phyloP scores from a whole-genome alignment of 2,329 filamentous ascomycete genomes.

The Calonectria honghensis region DNA sequence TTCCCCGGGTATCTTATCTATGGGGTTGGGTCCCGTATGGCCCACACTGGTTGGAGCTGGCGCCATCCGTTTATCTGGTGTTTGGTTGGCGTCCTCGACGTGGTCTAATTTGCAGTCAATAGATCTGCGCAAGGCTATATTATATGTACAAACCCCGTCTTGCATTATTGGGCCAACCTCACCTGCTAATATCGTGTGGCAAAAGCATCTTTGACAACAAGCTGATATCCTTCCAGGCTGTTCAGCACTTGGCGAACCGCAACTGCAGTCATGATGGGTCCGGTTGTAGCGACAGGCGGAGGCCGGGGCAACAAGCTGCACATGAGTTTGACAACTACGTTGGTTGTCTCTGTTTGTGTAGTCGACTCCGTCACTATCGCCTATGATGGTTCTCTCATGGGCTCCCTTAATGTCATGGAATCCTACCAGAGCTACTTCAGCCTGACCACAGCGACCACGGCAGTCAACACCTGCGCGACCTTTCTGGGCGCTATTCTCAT shows the following conservation, averaged over 20 bases:
- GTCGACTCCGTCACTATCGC: constrained; percentile 21
- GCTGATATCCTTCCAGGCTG: too few species aligned
- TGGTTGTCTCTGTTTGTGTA: constrained; percentile 15
- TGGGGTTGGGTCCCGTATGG: not conserved
- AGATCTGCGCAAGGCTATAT: not conserved
- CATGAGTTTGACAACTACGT: constrained; percentile 10
- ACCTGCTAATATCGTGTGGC: too few species aligned
- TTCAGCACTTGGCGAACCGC: not conserved
- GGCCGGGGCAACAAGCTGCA: not conserved
- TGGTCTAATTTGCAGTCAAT: not conserved
- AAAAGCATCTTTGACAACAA: too few species aligned
- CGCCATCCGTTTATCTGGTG: not conserved
- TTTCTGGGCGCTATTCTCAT: constrained; percentile 33
- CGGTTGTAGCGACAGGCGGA: not conserved
- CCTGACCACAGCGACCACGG: constrained; percentile 38
- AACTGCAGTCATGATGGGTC: not conserved
- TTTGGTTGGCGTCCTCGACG: not conserved
- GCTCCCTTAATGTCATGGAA: constrained; percentile 33
- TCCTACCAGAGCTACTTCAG: constrained; percentile 37
- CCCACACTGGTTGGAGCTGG: not conserved
- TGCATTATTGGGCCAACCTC: too few species aligned
- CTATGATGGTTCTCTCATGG: constrained; percentile 24
- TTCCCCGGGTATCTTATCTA: constrained; percentile 15
- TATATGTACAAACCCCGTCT: not conserved
- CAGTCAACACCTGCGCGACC: constrained; percentile 36